Evolutionary conservation across 345 rosid genomes (phyloP), one percentile per base, ranked within the genome.

Genomic region (Lumnitzera racemosa): DNA sequence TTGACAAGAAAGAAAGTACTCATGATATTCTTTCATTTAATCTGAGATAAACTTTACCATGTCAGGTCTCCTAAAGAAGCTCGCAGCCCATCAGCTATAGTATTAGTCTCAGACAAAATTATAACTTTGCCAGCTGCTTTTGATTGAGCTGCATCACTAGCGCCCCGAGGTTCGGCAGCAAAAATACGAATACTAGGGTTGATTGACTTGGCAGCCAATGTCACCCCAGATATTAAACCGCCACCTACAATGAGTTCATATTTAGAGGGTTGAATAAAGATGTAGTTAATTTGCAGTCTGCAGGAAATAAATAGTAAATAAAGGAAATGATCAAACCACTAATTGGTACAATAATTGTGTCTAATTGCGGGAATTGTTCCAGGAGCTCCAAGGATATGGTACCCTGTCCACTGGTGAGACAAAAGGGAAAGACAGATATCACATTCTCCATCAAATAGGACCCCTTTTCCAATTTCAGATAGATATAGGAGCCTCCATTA

Each of bases 101-200:
- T 89, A 68, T 82, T 80, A 27, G 89, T 87, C 69, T 76, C 80
- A 0, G 80, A 78, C 77, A 92, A 72, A 27, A 77, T 83, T 51
- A 92, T 70, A 64, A 89, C 77, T 71, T 64, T 70, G 52, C 91
- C 92, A 43, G 88, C 85, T 16, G 76, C 81, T 78, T 91, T 91
- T n/a, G 98, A 91, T 75, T 65, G 83, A 72, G 91, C 90, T 12
- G 91, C 96, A 78, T 87, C 98, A 76, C 85, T 82, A 17, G 98
- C 96, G 70, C 94, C 96, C 69, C 36, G 73, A 5, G 98, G 96
- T 71, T 91, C 98, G 46, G 96, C 95, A 53, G 88, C 98, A 53
- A 91, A 78, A 76, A 89, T 61, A 65, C 79, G 81, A 63, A 91
- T 70, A 52, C 74, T 79, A 6, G 96, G 98, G 76, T 91, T 89